Conservation (phyloP, 2,329 filamentous ascomycete genomes). For the Colletotrichum chlorophyti region DNA sequence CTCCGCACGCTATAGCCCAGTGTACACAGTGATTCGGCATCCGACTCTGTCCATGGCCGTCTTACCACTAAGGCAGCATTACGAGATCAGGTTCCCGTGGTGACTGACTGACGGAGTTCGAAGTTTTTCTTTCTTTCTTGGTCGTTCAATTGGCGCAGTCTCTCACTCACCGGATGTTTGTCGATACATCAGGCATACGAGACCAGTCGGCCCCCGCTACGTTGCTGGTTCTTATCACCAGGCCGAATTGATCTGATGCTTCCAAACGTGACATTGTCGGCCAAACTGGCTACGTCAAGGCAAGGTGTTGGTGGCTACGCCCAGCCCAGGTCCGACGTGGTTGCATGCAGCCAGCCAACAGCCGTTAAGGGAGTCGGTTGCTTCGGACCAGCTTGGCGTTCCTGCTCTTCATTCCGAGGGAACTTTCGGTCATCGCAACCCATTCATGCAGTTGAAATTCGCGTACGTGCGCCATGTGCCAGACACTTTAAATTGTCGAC, state of each 20-base stretch:
- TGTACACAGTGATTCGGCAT: not conserved
- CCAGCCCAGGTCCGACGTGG: not conserved
- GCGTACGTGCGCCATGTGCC: slow-evolving; percentile 5
- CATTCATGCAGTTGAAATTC: not conserved
- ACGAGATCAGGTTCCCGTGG: slow-evolving; percentile 13
- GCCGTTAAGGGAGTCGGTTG: too few relatives aligned
- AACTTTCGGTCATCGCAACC: not conserved
- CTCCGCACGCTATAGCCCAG: not conserved
- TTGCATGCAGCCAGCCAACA: slow-evolving; percentile 4
- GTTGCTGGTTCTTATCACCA: not conserved
- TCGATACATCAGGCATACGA: not conserved
- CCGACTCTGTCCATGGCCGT: slow-evolving; percentile 8
- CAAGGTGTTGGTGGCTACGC: not conserved
- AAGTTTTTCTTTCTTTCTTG: slow-evolving; percentile 1
- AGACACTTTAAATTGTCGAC: slow-evolving; percentile 4
- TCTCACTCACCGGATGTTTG: not conserved
- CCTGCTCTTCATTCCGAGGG: not conserved
- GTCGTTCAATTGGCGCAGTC: not conserved
- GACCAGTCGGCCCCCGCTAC: not conserved
- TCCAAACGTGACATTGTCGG: not conserved
- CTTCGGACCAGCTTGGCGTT: not conserved
- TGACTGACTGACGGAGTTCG: not conserved
- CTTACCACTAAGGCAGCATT: slow-evolving; percentile 22
- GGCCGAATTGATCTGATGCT: not conserved
- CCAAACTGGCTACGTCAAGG: slow-evolving; percentile 5